Evolutionary conservation across 176 grass and related monocot genomes (phyloP), one percentile per base, ranked within the genome.

Genomic region (Rhynchospora breviuscula): DNA sequence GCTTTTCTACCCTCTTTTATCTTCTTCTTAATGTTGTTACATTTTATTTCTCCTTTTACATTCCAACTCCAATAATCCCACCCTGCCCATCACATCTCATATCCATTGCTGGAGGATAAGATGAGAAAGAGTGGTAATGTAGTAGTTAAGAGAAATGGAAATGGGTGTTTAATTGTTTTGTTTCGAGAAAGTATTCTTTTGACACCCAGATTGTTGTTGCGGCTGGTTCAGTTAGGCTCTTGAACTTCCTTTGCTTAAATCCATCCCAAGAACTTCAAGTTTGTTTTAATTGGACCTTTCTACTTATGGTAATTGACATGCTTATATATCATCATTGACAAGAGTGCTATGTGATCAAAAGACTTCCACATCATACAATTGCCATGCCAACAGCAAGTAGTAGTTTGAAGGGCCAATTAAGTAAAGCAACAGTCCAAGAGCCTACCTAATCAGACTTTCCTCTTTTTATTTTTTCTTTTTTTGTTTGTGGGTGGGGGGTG

Each of bases 21-120:
- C 31, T 17, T 84, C 59, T 83, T 18, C 29, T 78, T 3, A 46
- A 63, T 31, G 81, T 31, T 61, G 68, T 81, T 86, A 67, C 83
- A 8, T 52, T 11, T 11, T 11, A 52, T 52, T 11, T 52, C 49
- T 52, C 49, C 49, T 11, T 52, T 52, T 11, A 10, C 49, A 10
- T 52, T 11, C 49, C 7, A 52, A 8, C 49, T 52, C 49, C 7
- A 52, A 52, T 52, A 52, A 52, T 40, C 35, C 35, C 35, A 40
- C 35, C 15, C 59, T 10, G 18, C 64, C 64, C 12, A 14, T 40
- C 25, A 10, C 23, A 29, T 65, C 22, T 10, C 62, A 65, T 31
- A 31, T 65, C 23, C 62, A 14, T 31, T 43, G 13, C 13, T 67
- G 64, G 26, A 35, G 64, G 29, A 14, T 40, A 67, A 29, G 31